These are phyloP conservation scores for Phytophthora pisi DNA, from an alignment of 352 stramenopile genomes.

Conservation along the genomic window DNA sequence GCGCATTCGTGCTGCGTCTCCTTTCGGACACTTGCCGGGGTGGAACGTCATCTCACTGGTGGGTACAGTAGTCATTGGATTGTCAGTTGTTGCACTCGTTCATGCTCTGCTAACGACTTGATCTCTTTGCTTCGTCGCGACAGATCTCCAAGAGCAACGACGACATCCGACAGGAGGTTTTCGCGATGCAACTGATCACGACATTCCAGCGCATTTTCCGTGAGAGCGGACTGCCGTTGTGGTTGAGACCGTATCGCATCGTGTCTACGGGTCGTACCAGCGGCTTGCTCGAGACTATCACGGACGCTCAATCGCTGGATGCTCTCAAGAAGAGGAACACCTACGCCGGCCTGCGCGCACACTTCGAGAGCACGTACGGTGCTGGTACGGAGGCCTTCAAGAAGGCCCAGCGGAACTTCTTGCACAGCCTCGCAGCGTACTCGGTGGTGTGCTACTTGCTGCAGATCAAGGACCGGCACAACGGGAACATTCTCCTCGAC, in stretches of 20 bases:
- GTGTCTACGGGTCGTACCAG: conserved; percentile 91
- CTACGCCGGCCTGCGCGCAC: conserved; percentile 83
- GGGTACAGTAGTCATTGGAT: neutral
- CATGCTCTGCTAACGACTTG: neutral
- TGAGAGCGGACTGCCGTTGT: conserved; percentile 92
- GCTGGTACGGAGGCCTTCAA: conserved; percentile 54
- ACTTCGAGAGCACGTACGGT: conserved; percentile 93
- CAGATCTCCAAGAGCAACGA: conserved; percentile 97
- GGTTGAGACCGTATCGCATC: conserved; percentile 94
- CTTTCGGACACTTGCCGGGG: conserved; percentile 82
- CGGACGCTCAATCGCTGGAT: conserved; percentile 95
- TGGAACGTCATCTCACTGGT: conserved; percentile 94
- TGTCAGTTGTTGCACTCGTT: neutral
- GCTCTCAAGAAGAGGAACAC: conserved; percentile 92
- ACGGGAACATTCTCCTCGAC: conserved; percentile 97
- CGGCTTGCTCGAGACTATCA: conserved; percentile 96
- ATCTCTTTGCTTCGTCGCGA: conserved; percentile 5
- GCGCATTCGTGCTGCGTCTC: conserved; percentile 86
- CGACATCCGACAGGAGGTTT: conserved; percentile 96
- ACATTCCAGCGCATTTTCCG: conserved; percentile 94
- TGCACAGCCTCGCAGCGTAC: conserved; percentile 74
- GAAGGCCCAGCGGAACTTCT: conserved; percentile 60
- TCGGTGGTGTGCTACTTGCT: conserved; percentile 88
- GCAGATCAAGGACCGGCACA: conserved; percentile 95
- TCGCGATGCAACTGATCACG: conserved; percentile 95